Evolutionary conservation across 2,329 filamentous ascomycete species (phyloP).

Genomic region (Exophiala sp.): DNA sequence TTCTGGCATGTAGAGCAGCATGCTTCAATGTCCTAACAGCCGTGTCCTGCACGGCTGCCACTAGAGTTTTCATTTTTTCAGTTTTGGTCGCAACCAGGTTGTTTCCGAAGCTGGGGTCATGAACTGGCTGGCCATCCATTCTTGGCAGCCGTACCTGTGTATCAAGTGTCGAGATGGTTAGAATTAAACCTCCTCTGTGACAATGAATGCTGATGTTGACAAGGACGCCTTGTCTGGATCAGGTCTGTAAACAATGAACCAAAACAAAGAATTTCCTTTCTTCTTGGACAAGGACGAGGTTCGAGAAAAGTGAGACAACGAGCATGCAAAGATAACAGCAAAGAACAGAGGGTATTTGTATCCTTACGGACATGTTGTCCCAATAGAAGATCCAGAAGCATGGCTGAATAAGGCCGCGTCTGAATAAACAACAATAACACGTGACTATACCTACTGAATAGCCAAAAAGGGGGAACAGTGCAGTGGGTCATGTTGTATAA

Average conservation of each 20-base stretch:
- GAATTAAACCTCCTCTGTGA: conserved; percentile 4
- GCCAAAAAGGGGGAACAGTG: neutral
- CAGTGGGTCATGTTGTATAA: neutral
- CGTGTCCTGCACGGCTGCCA: conserved; percentile 8
- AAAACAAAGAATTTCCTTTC: conserved; percentile 6
- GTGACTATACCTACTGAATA: conserved; percentile 2
- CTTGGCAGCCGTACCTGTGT: no score
- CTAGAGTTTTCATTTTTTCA: conserved; percentile 3
- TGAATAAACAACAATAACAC: conserved; percentile 8
- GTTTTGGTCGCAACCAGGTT: neutral
- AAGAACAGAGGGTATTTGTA: conserved; percentile 3
- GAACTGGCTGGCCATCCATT: neutral
- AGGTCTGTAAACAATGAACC: neutral
- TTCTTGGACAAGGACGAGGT: neutral
- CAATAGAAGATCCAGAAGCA: conserved; percentile 2
- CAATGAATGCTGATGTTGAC: neutral
- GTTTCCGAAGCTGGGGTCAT: neutral
- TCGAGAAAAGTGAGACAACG: neutral
- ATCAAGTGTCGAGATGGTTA: no score
- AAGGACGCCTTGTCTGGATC: neutral
- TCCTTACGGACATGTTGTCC: conserved; percentile 2
- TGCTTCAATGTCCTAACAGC: conserved; percentile 1
- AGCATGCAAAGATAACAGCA: neutral
- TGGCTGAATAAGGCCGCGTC: conserved; percentile 4
- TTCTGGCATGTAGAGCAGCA: neutral